Percentiles rank a stretch among this genome's conserved stretches.
phyloP scores from a whole-genome alignment of 306 rosid species.

The Cicer yamashitae region DNA sequence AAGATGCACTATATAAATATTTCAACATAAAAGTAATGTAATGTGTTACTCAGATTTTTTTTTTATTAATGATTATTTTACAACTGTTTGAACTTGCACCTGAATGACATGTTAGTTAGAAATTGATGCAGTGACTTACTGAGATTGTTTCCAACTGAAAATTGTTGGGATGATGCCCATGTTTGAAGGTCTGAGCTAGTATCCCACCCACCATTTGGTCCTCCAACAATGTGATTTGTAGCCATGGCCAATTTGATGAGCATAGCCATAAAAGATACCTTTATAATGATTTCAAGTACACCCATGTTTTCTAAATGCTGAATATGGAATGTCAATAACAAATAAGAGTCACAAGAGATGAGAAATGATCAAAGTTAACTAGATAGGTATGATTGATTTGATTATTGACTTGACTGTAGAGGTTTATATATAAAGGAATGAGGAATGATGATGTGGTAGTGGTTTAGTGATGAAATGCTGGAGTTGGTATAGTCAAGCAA shows the following conservation, averaged over 20 bases:
- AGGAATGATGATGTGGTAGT: constrained; percentile 26
- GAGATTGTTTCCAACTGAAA: constrained; percentile 73
- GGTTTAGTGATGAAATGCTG: constrained; percentile 41
- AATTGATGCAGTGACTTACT: constrained; percentile 57
- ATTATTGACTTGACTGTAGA: constrained; percentile 25
- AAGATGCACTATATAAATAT: background rate
- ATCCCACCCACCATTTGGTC: constrained; percentile 76
- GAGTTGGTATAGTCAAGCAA: constrained; percentile 49
- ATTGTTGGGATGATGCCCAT: constrained; percentile 65
- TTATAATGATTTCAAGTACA: constrained; percentile 48
- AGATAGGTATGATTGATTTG: constrained; percentile 34
- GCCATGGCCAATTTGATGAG: constrained; percentile 62
- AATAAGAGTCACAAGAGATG: constrained; percentile 32
- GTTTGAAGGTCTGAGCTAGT: constrained; percentile 56
- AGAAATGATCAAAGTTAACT: constrained; percentile 19
- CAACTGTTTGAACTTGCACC: no score
- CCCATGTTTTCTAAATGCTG: constrained; percentile 49
- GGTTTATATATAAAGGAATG: constrained; percentile 42
- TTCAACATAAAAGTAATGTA: constrained; percentile 17
- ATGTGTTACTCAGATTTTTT: background rate
- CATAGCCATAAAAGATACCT: constrained; percentile 46
- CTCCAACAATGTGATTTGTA: constrained; percentile 67
- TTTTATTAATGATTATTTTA: no score
- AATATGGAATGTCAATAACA: constrained; percentile 18
- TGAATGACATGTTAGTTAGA: background rate